These are phyloP conservation scores for Fusarium pseudonygamai DNA, from an alignment of 2,329 filamentous ascomycete species.

Conservation along the genomic window DNA sequence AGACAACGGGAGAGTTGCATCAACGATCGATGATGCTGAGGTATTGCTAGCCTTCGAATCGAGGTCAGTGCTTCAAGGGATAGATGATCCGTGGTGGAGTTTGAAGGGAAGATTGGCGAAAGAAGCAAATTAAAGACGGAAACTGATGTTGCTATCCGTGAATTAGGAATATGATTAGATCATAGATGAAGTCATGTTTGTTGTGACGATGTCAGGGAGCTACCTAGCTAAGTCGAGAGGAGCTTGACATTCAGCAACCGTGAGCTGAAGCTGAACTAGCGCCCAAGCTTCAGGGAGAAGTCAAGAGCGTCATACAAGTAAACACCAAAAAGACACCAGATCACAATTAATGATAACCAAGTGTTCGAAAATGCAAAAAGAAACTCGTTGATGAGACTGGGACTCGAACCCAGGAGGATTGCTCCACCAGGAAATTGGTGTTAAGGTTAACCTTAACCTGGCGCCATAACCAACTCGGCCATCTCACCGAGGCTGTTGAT, in stretches of 20 bases:
- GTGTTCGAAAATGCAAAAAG: background rate
- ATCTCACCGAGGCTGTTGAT: slow-evolving; percentile 37
- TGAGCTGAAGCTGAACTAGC: background rate
- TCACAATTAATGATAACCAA: background rate
- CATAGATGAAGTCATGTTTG: slow-evolving; percentile 17
- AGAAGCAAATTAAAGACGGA: slow-evolving; percentile 7
- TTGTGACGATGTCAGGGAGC: background rate
- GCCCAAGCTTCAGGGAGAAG: background rate
- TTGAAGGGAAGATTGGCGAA: background rate
- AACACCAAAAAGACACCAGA: background rate
- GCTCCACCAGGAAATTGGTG: slow-evolving; percentile 43
- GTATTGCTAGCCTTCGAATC: slow-evolving; percentile 1
- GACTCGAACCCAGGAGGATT: slow-evolving; percentile 45
- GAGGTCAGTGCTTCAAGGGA: slow-evolving; percentile 6
- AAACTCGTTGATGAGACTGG: slow-evolving; percentile 41
- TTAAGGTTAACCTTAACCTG: slow-evolving; percentile 45
- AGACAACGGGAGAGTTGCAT: slow-evolving; percentile 10
- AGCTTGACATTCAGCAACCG: background rate
- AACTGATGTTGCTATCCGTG: background rate
- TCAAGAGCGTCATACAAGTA: background rate
- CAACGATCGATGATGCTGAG: slow-evolving; percentile 23
- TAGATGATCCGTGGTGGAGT: background rate
- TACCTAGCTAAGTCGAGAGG: background rate
- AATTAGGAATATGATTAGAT: background rate
- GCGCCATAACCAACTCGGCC: slow-evolving; percentile 45